Base-by-base conservation (phyloP, 768 basidiomycete species). In the Pholiota microspora region DNA sequence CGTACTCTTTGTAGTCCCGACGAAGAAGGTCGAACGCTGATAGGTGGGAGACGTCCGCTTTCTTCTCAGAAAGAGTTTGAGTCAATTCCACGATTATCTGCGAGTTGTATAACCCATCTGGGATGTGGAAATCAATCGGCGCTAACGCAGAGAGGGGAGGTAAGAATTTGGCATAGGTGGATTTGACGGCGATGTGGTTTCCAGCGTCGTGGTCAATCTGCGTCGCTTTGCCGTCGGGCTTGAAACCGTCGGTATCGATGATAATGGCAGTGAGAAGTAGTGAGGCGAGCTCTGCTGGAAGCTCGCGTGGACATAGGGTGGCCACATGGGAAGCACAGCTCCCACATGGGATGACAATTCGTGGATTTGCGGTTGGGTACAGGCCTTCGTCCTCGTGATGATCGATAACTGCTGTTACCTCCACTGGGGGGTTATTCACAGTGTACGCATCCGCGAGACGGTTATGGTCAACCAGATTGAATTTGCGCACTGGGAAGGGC, bases 1-100 rank as follows among this genome's bases (percentile, higher is more conserved):
- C 66, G 64, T 94, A 96, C 59, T 96, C 86, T 68, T 99, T 98
- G 77, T 94, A 99, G 71, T 99, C 97, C n/a, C 97, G 76, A 10
- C 93, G 79, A 4, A 99, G 79, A 16, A 98, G 81, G 64, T 98
- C 94, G 53, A 81, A 77, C 0, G 84, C 82, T 7, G 72, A 73
- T 15, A 98, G 77, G 57, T 84, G 79, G 1, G 82, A 80, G 7
- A 98, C 74, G 54, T 86, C 81, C 3, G 62, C 61, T 67, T 98
- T 99, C 71, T 82, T 82, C 2, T 63, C 60, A 47, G 72, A 55
- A 21, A 93, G 77, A 2, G 69, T 66, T 31, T 67, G 64, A 2
- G 79, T 73, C 12, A 92, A 76, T 0, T 72, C 71, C 57, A 75
- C 75, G 45, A 91, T 71, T 3, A 72, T 73, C 32, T 71, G 67